A percentile compares a stretch with the other conserved stretches of the same genome.
phyloP scores from a whole-genome alignment of 306 rosid species.

The Hippophae rhamnoides region DNA sequence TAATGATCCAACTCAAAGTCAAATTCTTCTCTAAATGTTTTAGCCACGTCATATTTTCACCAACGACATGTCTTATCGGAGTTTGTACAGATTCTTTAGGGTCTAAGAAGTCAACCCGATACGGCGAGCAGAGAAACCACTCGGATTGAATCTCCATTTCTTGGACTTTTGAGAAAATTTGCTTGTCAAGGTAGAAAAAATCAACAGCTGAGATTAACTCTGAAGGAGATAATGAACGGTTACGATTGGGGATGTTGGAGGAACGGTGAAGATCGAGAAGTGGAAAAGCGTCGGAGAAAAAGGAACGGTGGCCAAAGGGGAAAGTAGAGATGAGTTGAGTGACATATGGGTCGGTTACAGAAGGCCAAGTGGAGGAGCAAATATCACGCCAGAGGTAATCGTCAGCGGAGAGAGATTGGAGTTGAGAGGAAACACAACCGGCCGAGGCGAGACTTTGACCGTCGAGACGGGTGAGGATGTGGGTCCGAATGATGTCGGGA shows the following conservation, averaged over 20 bases:
- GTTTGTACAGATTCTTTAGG: slow-evolving; percentile 45
- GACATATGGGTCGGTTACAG: slow-evolving; percentile 29
- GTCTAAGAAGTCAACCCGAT: slow-evolving; percentile 51
- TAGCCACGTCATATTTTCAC: slow-evolving; percentile 23
- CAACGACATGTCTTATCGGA: slow-evolving; percentile 15
- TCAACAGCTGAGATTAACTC: slow-evolving; percentile 68
- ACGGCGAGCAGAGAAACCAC: slow-evolving; percentile 60
- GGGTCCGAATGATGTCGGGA: slow-evolving; percentile 48
- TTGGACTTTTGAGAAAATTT: slow-evolving; percentile 43
- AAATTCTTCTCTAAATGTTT: slow-evolving; percentile 41
- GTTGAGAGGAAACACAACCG: slow-evolving; percentile 33
- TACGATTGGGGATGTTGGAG: background rate
- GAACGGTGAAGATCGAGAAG: slow-evolving; percentile 18
- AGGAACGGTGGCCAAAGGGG: slow-evolving; percentile 48
- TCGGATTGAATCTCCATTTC: slow-evolving; percentile 31
- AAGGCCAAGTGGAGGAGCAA: slow-evolving; percentile 62
- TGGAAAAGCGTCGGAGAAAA: slow-evolving; percentile 72
- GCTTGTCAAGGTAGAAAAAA: slow-evolving; percentile 33
- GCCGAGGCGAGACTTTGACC: slow-evolving; percentile 52
- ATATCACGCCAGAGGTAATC: slow-evolving; percentile 50
- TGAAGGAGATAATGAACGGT: slow-evolving; percentile 2
- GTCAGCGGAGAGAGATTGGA: slow-evolving; percentile 49
- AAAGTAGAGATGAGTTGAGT: slow-evolving; percentile 32
- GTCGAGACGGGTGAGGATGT: slow-evolving; percentile 70
- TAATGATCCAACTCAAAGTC: slow-evolving; percentile 59